phyloP scores from a whole-genome alignment of 225 moss, liverwort and hornwort genomes.

The Rhytidiadelphus loreus region DNA sequence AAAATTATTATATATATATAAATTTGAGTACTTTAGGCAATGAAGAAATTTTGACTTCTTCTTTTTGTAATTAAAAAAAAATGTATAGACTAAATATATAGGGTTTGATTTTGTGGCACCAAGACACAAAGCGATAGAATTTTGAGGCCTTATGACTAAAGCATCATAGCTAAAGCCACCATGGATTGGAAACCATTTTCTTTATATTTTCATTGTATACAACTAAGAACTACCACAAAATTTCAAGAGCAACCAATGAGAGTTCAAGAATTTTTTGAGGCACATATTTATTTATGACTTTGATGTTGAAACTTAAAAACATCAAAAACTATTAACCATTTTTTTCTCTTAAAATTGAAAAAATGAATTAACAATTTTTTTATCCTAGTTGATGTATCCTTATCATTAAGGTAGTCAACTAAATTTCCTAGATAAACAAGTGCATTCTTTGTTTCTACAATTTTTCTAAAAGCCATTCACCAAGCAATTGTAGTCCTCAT shows the following conservation, averaged over 20 bases:
- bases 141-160: too few species aligned
- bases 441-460: background rate
- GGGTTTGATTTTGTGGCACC: background rate
- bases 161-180: background rate
- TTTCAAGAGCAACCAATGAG: background rate
- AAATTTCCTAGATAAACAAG: background rate
- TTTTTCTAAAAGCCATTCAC: background rate
- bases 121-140: background rate
- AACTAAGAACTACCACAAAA: background rate
- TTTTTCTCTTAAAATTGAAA: background rate
- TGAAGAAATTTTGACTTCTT: background rate
- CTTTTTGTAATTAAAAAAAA: background rate
- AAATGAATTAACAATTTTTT: background rate
- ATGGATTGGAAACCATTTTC: background rate
- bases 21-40: background rate
- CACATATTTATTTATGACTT: background rate
- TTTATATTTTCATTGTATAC: background rate
- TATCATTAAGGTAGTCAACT: background rate
- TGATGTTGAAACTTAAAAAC: background rate
- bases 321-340: background rate
- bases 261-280: background rate
- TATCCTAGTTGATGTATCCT: rapidly evolving
- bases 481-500: background rate
- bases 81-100: background rate
- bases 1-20: background rate